These are phyloP conservation scores for Dalbergia cochinchinensis DNA, from an alignment of 306 rosid genomes.

Conservation along the genomic window DNA sequence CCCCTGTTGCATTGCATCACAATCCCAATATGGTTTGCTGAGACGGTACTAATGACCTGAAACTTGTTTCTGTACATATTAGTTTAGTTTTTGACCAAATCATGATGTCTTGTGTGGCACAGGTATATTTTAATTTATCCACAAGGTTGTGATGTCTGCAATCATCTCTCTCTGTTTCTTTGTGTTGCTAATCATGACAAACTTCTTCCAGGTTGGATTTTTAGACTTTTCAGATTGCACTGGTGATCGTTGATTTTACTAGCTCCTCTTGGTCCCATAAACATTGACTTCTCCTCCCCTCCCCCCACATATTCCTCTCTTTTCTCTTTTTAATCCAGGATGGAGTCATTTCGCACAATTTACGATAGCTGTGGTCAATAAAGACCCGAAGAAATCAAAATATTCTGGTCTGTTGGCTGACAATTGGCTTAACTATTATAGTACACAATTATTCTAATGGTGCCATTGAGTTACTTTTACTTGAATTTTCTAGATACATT, in stretches of 20 bases:
- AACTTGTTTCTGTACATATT: slow-evolving; percentile 7
- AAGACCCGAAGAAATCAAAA: slow-evolving; percentile 93
- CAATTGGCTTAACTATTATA: slow-evolving; percentile 35
- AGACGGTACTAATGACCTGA: slow-evolving; percentile 38
- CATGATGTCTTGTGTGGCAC: slow-evolving; percentile 56
- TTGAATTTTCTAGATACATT: slow-evolving; percentile 75
- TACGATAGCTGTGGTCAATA: slow-evolving; percentile 96
- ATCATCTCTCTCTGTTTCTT: slow-evolving; percentile 96
- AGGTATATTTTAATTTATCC: slow-evolving; percentile 99
- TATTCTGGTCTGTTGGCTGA: slow-evolving; percentile 83
- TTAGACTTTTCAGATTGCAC: slow-evolving; percentile 32
- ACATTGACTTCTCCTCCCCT: neutral
- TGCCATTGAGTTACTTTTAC: slow-evolving; percentile 24
- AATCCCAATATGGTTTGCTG: slow-evolving; percentile 31
- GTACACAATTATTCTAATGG: neutral
- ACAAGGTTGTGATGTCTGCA: slow-evolving; percentile 98
- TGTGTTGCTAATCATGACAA: slow-evolving; percentile 99
- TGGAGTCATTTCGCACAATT: slow-evolving; percentile 99
- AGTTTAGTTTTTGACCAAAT: slow-evolving; percentile 47
- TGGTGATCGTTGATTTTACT: slow-evolving; percentile 28
- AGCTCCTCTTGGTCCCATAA: slow-evolving; percentile 2
- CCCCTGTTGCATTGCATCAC: neutral
- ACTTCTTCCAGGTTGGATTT: slow-evolving; percentile 91
- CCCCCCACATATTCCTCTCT: neutral
- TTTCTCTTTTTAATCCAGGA: slow-evolving; percentile 57